These are phyloP conservation scores for Microcos paniculata DNA, from an alignment of 345 rosid genomes.

Conservation along the genomic window DNA sequence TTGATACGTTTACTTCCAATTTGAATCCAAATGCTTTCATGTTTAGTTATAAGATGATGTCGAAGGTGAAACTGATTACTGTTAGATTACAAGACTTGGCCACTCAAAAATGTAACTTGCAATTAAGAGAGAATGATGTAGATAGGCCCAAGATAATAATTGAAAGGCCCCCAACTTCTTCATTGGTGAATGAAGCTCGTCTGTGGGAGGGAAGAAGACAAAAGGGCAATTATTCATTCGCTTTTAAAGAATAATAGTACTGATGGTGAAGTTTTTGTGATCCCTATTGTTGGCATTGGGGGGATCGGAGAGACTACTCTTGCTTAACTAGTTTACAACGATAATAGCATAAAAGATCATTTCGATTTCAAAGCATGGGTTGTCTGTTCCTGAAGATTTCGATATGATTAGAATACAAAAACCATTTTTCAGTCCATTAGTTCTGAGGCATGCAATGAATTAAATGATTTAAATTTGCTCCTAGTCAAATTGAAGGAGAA, in stretches of 20 bases:
- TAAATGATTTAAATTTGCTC: slow-evolving; percentile 4
- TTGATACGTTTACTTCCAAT: background rate
- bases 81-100: background rate
- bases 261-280: slow-evolving; percentile 3
- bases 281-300: slow-evolving; percentile 29
- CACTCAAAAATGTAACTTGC: background rate
- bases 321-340: slow-evolving; percentile 20
- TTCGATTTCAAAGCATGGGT: slow-evolving; percentile 27
- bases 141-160: background rate
- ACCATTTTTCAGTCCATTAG: background rate
- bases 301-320: slow-evolving; percentile 25
- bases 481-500: slow-evolving; percentile 14
- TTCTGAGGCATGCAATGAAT: background rate
- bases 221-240: slow-evolving; percentile 4
- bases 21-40: background rate
- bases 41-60: background rate
- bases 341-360: background rate
- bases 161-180: slow-evolving; percentile 3
- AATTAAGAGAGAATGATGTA: background rate
- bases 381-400: slow-evolving; percentile 26
- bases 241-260: background rate
- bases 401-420: background rate
- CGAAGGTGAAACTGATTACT: background rate
- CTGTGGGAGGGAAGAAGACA: slow-evolving; percentile 31
- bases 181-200: slow-evolving; percentile 19